Conservation (phyloP, 2,329 filamentous ascomycete genomes). For the Neonectria neomacrospora region DNA sequence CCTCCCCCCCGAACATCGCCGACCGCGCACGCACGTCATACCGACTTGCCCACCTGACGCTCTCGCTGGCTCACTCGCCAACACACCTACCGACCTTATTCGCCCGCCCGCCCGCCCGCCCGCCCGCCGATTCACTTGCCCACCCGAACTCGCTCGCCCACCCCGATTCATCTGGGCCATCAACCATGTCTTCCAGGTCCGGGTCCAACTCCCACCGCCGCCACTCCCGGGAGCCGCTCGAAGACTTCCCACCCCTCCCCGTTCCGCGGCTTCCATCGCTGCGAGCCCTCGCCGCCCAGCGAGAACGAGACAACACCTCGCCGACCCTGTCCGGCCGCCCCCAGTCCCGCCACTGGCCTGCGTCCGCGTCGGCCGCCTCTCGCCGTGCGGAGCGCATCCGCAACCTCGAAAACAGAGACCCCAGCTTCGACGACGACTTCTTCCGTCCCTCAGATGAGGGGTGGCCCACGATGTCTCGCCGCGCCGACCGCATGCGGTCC, state of each 20-base stretch:
- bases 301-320: conserved; percentile 43
- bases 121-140: background rate
- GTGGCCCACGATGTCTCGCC: conserved; percentile 41
- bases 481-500: conserved; percentile 41
- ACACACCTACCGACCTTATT: conserved; percentile 3
- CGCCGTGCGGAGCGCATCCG: conserved; percentile 53
- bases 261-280: conserved; percentile 48
- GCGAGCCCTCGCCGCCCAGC: conserved; percentile 46
- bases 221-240: conserved; percentile 45
- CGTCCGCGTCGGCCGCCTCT: conserved; percentile 30
- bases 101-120: background rate
- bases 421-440: conserved; percentile 45
- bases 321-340: conserved; percentile 35
- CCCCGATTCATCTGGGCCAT: background rate
- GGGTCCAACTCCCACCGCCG: conserved; percentile 46
- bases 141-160: background rate
- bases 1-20: conserved; percentile 24
- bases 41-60: conserved; percentile 10
- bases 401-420: conserved; percentile 46
- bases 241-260: conserved; percentile 49
- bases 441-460: conserved; percentile 44
- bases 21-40: conserved; percentile 35
- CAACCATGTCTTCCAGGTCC: conserved; percentile 49
- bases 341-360: conserved; percentile 43
- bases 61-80: conserved; percentile 10